Evolutionary conservation across 495 filamentous ascomycete species (phyloP).

Genomic region (Physcia stellaris): DNA sequence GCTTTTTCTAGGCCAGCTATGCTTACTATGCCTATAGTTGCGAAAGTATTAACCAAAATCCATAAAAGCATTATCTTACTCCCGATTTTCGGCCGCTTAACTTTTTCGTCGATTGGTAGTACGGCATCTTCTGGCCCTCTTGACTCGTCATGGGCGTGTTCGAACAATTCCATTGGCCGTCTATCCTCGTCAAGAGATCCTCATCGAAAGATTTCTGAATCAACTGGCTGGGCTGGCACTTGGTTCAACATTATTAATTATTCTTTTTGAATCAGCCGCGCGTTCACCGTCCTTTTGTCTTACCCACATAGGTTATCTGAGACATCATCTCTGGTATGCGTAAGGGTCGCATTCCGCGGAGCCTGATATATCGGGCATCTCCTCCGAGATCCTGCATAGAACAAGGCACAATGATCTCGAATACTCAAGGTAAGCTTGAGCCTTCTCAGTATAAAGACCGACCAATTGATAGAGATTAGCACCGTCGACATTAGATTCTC

Average conservation of each 20-base stretch:
- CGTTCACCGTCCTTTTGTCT: no score
- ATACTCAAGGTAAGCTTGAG: no score
- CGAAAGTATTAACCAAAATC: constrained; percentile 16
- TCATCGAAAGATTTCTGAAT: neutral
- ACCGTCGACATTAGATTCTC: constrained; percentile 30
- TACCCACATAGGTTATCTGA: no score
- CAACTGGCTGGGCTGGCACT: constrained; percentile 1
- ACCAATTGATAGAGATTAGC: neutral
- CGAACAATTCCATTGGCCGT: constrained; percentile 1
- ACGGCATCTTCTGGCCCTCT: no score
- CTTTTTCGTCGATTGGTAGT: constrained; percentile 14
- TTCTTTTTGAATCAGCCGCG: no score
- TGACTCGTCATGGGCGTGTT: neutral
- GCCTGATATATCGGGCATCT: neutral
- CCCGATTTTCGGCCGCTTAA: constrained; percentile 22
- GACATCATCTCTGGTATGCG: no score
- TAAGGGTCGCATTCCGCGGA: neutral
- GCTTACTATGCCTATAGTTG: constrained; percentile 17
- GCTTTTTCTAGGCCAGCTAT: neutral
- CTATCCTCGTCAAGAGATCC: neutral
- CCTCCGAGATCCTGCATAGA: neutral
- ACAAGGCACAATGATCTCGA: neutral
- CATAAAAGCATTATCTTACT: constrained; percentile 21
- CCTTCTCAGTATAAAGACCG: neutral
- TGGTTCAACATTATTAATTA: neutral